A percentile compares a stretch with the other conserved stretches of the same genome.
Evolutionary conservation across 306 rosid genomes (phyloP).

Genomic region (Dryas alaskensis): DNA sequence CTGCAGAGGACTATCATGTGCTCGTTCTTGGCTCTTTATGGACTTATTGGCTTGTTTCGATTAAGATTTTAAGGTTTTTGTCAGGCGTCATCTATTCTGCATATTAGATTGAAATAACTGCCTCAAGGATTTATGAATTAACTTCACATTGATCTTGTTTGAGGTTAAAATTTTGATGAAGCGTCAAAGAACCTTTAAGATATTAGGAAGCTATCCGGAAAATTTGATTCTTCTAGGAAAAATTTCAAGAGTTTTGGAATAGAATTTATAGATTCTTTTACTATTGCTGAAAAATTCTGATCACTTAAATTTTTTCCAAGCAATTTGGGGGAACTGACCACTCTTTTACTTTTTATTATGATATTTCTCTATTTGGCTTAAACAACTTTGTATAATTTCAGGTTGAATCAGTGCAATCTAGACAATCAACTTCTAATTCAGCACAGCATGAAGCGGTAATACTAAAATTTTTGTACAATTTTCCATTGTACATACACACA

Average conservation of each 20-base stretch:
- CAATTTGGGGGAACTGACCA: not conserved
- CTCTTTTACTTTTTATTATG: conserved; percentile 10
- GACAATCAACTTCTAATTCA: conserved; percentile 52
- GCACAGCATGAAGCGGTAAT: conserved; percentile 51
- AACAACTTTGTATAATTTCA: conserved; percentile 36
- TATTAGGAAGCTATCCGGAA: no score
- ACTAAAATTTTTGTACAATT: conserved; percentile 8
- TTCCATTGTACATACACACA: not conserved
- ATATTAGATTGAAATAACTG: not conserved
- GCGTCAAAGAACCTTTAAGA: no score
- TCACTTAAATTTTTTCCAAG: not conserved
- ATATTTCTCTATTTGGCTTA: conserved; percentile 15
- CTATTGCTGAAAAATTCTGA: not conserved
- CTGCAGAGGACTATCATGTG: not conserved
- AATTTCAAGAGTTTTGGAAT: not conserved
- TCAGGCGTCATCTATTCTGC: not conserved
- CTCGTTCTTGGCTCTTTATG: not conserved
- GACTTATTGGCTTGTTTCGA: not conserved
- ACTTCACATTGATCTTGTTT: not conserved
- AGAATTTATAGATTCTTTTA: not conserved
- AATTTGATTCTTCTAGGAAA: not conserved
- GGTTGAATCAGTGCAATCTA: conserved; percentile 54
- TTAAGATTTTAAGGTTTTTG: not conserved
- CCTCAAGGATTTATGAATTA: not conserved
- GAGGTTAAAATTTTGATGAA: not conserved